These are phyloP conservation scores for Leucoagaricus sp. DNA, from an alignment of 1,284 basidiomycete genomes.

Conservation along the genomic window DNA sequence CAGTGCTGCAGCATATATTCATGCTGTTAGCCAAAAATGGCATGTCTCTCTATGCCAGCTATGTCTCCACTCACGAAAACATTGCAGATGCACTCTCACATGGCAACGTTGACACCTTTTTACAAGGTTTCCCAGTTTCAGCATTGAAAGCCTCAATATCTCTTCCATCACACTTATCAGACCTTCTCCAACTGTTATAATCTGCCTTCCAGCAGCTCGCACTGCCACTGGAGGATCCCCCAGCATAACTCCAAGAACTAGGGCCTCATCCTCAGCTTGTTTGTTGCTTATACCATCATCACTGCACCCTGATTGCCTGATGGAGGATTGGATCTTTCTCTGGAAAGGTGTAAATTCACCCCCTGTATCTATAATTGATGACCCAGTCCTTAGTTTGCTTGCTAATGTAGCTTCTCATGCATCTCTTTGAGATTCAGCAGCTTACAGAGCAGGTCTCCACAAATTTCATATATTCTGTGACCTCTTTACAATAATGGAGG, in stretches of 20 bases:
- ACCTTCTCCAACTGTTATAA: not conserved
- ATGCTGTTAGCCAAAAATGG: not conserved
- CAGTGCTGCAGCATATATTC: not conserved
- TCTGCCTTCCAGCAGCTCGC: not conserved
- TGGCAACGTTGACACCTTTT: not conserved
- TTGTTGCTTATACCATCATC: constrained; percentile 18
- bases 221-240: not conserved
- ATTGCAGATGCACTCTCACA: not conserved
- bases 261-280: not conserved
- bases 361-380: constrained; percentile 20
- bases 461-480: constrained; percentile 42
- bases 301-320: constrained; percentile 26
- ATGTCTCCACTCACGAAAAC: not conserved
- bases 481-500: constrained; percentile 18
- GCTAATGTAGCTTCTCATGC: constrained; percentile 23
- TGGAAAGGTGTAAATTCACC: constrained; percentile 35
- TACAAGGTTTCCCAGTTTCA: not conserved
- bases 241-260: not conserved
- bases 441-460: constrained; percentile 34
- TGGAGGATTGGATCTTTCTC: constrained; percentile 27
- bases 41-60: not conserved
- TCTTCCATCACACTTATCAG: not conserved
- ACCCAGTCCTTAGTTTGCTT: constrained; percentile 26
- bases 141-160: not conserved
- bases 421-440: constrained; percentile 25